These are phyloP conservation scores for Clavispora carvajalis DNA, from an alignment of 805 yeast genomes.

Conservation along the genomic window DNA sequence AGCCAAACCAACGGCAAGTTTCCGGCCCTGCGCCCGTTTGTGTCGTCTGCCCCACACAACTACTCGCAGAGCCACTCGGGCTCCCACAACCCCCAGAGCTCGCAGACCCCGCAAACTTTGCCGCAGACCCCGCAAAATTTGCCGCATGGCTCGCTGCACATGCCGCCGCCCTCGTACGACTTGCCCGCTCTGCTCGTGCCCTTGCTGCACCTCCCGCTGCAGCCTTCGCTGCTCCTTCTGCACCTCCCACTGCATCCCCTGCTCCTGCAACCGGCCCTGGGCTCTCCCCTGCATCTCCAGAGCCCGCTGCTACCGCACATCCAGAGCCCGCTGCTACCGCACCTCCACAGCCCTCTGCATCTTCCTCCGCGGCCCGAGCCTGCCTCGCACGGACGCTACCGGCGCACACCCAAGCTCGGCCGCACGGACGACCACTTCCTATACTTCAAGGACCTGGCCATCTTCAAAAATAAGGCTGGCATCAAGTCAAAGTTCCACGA, in stretches of 20 bases:
- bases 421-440: slow-evolving; percentile 1
- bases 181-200: not conserved
- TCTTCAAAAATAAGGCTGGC: slow-evolving; percentile 1
- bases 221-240: too few species aligned
- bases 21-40: not conserved
- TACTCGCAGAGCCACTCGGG: too few species aligned
- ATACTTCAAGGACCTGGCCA: slow-evolving; percentile 3
- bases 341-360: not conserved
- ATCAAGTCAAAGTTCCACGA: not conserved
- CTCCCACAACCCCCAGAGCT: too few species aligned
- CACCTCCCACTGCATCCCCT: too few species aligned
- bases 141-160: slow-evolving; percentile 5
- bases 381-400: too few species aligned
- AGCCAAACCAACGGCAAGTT: not conserved
- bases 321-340: not conserved
- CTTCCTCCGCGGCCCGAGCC: not conserved
- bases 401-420: not conserved
- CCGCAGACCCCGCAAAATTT: too few species aligned
- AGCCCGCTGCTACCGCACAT: not conserved
- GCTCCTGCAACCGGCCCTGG: too few species aligned
- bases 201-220: not conserved
- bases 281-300: too few species aligned
- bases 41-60: slow-evolving; percentile 3
- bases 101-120: too few species aligned
- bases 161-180: not conserved